Evolutionary conservation across 1,284 basidiomycete genomes (phyloP), one percentile per base, ranked within the genome.

Genomic region (Heterobasidion irregulare): DNA sequence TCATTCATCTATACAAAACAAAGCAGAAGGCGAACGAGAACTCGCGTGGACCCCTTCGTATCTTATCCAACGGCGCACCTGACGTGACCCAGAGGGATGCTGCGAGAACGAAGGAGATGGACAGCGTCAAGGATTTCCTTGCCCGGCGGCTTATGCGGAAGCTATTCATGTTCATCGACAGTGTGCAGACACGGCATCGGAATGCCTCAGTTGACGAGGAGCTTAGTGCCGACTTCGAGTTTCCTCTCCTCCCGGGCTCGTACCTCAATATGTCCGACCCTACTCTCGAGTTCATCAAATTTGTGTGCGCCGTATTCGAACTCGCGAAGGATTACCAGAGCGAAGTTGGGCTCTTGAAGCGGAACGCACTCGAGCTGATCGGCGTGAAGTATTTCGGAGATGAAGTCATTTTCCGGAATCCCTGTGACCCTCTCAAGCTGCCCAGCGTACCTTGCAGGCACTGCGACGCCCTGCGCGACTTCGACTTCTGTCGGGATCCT

Each of bases 401-500:
- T 44, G 89, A 93, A 51, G 94, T 94, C 2, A 70, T 78, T 0
- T 98, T 95, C 76, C 82, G 83, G 55, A 96, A 98, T 66, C 96
- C 96, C 0, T 98, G 96, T 73, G 89, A 97, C 65, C 86, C 93
- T 2, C 82, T 98, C 59, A 88, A 89, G 61, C 72, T 98, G 32
- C 79, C 86, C 26, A 92, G 92, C 67, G 89, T 98, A 32, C 90
- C 95, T 32, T 99, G 97, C 69, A 83, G 81, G 53, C 84, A 89
- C 64, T 99, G 97, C 73, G 95, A 95, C 69, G 76, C 80, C 19
- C 81, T 96, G 57, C 84, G 92, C 16, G 93, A 95, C 68, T 90
- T 99, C 61, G 96, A 99, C 68, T 88, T 98, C 61, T 97, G 94
- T 67, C 83, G 95, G n/a, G 95, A 98, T 68, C 78, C 86, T 6